phyloP scores from a whole-genome alignment of 106 monocot genomes.

The Alisma plantagoaquatica region DNA sequence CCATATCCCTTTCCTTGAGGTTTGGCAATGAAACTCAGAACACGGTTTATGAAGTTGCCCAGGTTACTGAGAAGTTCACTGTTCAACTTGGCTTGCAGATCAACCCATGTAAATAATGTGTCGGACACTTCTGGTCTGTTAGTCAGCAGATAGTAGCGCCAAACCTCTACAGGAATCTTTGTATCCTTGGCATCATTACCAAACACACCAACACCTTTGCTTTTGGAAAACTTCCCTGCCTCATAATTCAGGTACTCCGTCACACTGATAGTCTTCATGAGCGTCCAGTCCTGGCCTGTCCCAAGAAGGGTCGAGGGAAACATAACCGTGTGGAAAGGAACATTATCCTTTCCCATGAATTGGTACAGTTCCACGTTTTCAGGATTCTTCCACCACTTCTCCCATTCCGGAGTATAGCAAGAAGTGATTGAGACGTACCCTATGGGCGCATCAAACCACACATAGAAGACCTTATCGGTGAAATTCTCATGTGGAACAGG shows the following conservation, averaged over 20 bases:
- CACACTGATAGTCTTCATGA: conserved; percentile 96
- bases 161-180: conserved; percentile 86
- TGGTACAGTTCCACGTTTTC: conserved; percentile 90
- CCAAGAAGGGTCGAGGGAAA: conserved; percentile 97
- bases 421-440: conserved; percentile 90
- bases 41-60: conserved; percentile 89
- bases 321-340: conserved; percentile 99
- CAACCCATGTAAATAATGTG: conserved; percentile 93
- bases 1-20: too few relatives aligned
- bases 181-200: conserved; percentile 94
- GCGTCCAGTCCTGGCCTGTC: conserved; percentile 87
- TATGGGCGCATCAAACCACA: conserved; percentile 99
- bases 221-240: conserved; percentile 96
- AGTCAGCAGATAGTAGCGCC: conserved; percentile 92
- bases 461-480: conserved; percentile 94
- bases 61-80: conserved; percentile 77
- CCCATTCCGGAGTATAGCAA: conserved; percentile 84
- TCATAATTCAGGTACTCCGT: conserved; percentile 98
- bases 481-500: conserved; percentile 83
- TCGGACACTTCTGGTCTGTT: conserved; percentile 96
- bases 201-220: conserved; percentile 94
- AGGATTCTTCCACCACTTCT: conserved; percentile 98
- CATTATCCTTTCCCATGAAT: conserved; percentile 99
- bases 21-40: conserved; percentile 86
- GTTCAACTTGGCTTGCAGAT: conserved; percentile 92